Conservation (phyloP, 768 basidiomycete species). For the Russula brevipes region DNA sequence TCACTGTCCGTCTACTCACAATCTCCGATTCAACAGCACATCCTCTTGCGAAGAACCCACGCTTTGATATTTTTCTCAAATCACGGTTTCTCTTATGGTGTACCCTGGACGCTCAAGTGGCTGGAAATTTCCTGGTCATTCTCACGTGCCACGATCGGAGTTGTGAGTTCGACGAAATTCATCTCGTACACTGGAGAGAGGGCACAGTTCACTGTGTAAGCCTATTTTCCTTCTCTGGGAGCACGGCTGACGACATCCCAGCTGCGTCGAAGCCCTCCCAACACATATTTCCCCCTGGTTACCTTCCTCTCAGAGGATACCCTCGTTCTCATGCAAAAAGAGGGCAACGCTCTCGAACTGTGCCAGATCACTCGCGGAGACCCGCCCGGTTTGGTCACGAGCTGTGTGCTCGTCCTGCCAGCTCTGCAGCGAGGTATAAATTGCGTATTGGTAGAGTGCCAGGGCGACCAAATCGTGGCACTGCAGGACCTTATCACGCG, state of each 20-base stretch:
- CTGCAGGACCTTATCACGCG: neutral
- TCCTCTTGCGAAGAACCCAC: slow-evolving; percentile 14
- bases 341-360: slow-evolving; percentile 21
- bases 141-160: slow-evolving; percentile 20
- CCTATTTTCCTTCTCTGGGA: neutral
- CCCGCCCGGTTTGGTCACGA: slow-evolving; percentile 10
- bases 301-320: slow-evolving; percentile 18
- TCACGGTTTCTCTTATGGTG: slow-evolving; percentile 17
- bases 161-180: slow-evolving; percentile 17
- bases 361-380: slow-evolving; percentile 9
- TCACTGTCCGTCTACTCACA: slow-evolving; percentile 17
- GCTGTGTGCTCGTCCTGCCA: slow-evolving; percentile 15
- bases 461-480: slow-evolving; percentile 16
- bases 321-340: slow-evolving; percentile 15
- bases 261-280: slow-evolving; percentile 19
- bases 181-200: slow-evolving; percentile 20
- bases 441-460: slow-evolving; percentile 19
- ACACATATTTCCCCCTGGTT: slow-evolving; percentile 18
- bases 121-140: slow-evolving; percentile 14
- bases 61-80: slow-evolving; percentile 16
- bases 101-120: slow-evolving; percentile 16
- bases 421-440: slow-evolving; percentile 15
- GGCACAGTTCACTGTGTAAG: slow-evolving; percentile 14
- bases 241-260: neutral
- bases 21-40: slow-evolving; percentile 16